These are phyloP conservation scores for Auricularia cornea DNA, from an alignment of 768 basidiomycete species.

Conservation along the genomic window DNA sequence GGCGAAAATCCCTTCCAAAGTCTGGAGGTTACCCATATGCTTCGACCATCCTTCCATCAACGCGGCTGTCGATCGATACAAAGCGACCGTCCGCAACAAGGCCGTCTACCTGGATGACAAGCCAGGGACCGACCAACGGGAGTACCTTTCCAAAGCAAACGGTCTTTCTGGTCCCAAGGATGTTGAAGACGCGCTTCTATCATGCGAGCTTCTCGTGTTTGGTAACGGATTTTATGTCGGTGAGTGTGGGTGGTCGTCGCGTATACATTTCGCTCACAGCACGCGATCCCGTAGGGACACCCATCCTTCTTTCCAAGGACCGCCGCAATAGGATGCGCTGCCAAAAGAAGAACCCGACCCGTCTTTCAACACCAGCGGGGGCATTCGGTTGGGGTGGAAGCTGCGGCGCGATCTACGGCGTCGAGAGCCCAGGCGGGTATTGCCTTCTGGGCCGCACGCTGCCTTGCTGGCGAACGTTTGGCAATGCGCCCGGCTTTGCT, in stretches of 20 bases:
- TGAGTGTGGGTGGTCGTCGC: conserved; percentile 38
- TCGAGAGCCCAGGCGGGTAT: conserved; percentile 59
- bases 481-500: conserved; percentile 38
- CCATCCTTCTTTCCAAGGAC: conserved; percentile 36
- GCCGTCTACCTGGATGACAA: conserved; percentile 47
- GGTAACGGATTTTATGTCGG: conserved; percentile 60
- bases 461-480: conserved; percentile 59
- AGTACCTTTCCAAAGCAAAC: conserved; percentile 57
- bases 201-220: conserved; percentile 48
- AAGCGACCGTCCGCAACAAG: conserved; percentile 42
- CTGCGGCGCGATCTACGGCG: conserved; percentile 56
- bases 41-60: conserved; percentile 51
- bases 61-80: conserved; percentile 51
- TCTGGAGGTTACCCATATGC: conserved; percentile 52
- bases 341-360: conserved; percentile 70
- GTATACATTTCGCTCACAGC: neutral
- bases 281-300: neutral
- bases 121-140: conserved; percentile 43
- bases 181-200: conserved; percentile 37
- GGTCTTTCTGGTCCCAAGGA: conserved; percentile 39
- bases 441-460: conserved; percentile 56
- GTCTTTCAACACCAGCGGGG: conserved; percentile 60
- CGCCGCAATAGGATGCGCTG: conserved; percentile 50
- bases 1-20: conserved; percentile 37
- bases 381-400: conserved; percentile 64